Percentiles rank a stretch among this genome's conserved stretches.
phyloP scores from a whole-genome alignment of 73 alveolate species.

The Paramecium bursaria region DNA sequence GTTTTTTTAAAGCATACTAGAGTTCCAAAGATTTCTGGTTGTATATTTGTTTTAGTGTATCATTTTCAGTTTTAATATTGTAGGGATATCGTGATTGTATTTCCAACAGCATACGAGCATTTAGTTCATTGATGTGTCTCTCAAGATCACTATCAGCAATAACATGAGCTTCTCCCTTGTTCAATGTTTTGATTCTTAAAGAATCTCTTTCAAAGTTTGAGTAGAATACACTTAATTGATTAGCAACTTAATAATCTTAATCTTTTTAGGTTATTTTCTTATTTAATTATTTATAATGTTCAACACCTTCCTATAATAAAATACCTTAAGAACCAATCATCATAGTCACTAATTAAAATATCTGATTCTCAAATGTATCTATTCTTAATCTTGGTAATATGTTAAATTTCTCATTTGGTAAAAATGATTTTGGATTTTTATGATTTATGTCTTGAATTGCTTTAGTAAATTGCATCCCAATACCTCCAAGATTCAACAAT shows the following conservation, averaged over 20 bases:
- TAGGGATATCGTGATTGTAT: slow-evolving; percentile 10
- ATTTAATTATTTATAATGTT: slow-evolving; percentile 6
- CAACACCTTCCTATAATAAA: slow-evolving; percentile 11
- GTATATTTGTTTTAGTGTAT: slow-evolving; percentile 1
- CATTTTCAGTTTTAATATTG: slow-evolving; percentile 9
- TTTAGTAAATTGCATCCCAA: background rate
- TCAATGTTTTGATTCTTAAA: slow-evolving; percentile 17
- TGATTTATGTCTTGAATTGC: background rate
- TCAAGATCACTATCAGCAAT: slow-evolving; percentile 51
- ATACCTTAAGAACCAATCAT: slow-evolving; percentile 39
- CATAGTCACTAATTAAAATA: slow-evolving; percentile 27
- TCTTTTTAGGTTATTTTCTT: slow-evolving; percentile 2
- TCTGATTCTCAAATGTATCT: slow-evolving; percentile 45
- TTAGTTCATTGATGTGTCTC: slow-evolving; percentile 5
- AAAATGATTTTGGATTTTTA: background rate
- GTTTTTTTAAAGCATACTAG: slow-evolving; percentile 11
- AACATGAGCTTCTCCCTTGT: slow-evolving; percentile 45
- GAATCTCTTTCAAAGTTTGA: slow-evolving; percentile 44
- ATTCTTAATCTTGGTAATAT: slow-evolving; percentile 49
- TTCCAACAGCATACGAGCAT: background rate
- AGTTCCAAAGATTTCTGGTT: slow-evolving; percentile 41
- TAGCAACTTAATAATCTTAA: slow-evolving; percentile 3
- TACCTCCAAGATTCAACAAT: background rate
- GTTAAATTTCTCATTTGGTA: background rate
- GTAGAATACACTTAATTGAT: slow-evolving; percentile 22